phyloP scores from a whole-genome alignment of 1,284 basidiomycete genomes.

The Dichomitus squalens region DNA sequence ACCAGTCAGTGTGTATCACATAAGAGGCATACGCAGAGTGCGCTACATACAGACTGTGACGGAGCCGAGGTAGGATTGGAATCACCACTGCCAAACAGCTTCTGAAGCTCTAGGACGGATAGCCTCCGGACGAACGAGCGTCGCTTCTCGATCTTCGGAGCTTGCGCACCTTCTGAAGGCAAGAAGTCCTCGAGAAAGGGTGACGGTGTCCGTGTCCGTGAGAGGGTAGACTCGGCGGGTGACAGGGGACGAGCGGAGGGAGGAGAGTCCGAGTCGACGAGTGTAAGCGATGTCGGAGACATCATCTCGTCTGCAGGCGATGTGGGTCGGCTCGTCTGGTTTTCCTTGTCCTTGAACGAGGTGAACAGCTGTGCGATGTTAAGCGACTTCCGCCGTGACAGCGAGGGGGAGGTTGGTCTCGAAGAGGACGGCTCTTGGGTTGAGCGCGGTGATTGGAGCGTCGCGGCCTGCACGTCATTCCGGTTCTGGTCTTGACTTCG shows the following conservation, averaged over 20 bases:
- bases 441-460: slow-evolving; percentile 9
- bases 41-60: background rate
- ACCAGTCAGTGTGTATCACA: background rate
- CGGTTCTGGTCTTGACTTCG: background rate
- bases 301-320: slow-evolving; percentile 22
- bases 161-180: slow-evolving; percentile 5
- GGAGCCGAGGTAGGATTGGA: slow-evolving; percentile 5
- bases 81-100: slow-evolving; percentile 28
- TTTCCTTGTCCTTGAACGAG: slow-evolving; percentile 21
- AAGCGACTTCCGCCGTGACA: slow-evolving; percentile 29
- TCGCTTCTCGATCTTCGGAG: slow-evolving; percentile 26
- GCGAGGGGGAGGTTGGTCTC: slow-evolving; percentile 21
- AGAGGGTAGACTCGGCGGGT: slow-evolving; percentile 10
- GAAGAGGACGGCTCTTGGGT: slow-evolving; percentile 7
- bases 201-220: slow-evolving; percentile 15
- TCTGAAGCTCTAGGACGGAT: slow-evolving; percentile 35
- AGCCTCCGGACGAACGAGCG: slow-evolving; percentile 35
- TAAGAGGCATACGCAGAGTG: background rate
- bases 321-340: slow-evolving; percentile 20
- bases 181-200: slow-evolving; percentile 25
- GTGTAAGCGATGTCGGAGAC: slow-evolving; percentile 17
- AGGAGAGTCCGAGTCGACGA: slow-evolving; percentile 13
- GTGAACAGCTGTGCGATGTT: slow-evolving; percentile 32
- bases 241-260: slow-evolving; percentile 16
- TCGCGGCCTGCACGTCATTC: slow-evolving; percentile 2